Evolutionary conservation across 805 yeast genomes (phyloP), one percentile per base, ranked within the genome.

Genomic region (Cyberlindnera galapagoensis): DNA sequence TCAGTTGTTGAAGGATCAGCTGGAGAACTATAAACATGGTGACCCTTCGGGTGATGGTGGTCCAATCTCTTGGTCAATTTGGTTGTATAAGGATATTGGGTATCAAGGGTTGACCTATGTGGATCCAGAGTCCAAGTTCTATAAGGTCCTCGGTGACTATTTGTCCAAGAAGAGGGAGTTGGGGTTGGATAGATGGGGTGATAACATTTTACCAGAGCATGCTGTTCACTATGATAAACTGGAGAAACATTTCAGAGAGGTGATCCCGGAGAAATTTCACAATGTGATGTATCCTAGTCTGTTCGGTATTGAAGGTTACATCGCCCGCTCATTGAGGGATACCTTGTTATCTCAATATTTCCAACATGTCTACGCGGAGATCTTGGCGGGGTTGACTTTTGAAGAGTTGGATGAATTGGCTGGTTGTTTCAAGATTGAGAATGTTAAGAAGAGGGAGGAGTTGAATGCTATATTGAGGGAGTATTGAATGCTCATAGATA

Each of bases 71-170:
- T 69, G 74, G 74, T 65, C 73, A 6, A 67, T 69, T 35, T 69
- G 75, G 75, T 51, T 67, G 7, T 69, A 70, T 50, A 69, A 69
- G 47, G 74, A 70, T 46, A 62, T 69, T 45, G 74, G 75, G 1
- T 67, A 54, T 47, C 74, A 70, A 52, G 74, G 73, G 3, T 47
- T 70, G 41, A 60, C 69, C 11, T 66, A 58, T 38, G 73, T 67
- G 20, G 51, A 62, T 9, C 71, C 74, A 21, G 43, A 57, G 13
- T 63, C 72, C 22, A 57, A 59, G 39, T 67, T 67, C 58, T 65
- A 47, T 44, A 31, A 62, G 38, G 46, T 67, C 7, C 60, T 69
- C 24, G 67, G 68, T 9, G 54, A 58, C 6, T 69, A 60, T 54
- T 48, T 69, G 30, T 42, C 47, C 31, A 65, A 65, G 53, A 69